phyloP scores from a whole-genome alignment of 148 eudicot genomes.

The Mesembryanthemum crystallinum region DNA sequence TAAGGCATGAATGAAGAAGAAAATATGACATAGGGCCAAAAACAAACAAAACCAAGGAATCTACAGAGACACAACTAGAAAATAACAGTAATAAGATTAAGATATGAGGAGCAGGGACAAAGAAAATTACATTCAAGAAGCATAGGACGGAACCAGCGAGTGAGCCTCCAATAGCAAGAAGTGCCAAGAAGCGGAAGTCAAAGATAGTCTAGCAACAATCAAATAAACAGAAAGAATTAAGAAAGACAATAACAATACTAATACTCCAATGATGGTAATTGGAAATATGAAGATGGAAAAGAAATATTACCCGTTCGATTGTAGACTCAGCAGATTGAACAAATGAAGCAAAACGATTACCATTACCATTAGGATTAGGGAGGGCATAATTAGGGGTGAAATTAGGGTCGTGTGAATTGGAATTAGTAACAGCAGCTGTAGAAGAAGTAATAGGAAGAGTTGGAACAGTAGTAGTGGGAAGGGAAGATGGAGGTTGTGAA shows the following conservation, averaged over 20 bases:
- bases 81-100: background rate
- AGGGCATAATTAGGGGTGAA: slow-evolving; percentile 37
- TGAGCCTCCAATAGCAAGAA: slow-evolving; percentile 81
- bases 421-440: slow-evolving; percentile 16
- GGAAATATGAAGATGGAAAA: background rate
- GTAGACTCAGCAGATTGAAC: slow-evolving; percentile 54
- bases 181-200: slow-evolving; percentile 92
- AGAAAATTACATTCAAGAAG: slow-evolving; percentile 70
- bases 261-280: too few relatives aligned
- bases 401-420: slow-evolving; percentile 19
- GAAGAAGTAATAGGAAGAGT: slow-evolving; percentile 13
- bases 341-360: slow-evolving; percentile 32
- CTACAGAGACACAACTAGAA: too few relatives aligned
- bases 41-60: too few relatives aligned
- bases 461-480: slow-evolving; percentile 2
- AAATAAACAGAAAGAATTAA: background rate
- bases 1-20: too few relatives aligned
- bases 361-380: too few relatives aligned
- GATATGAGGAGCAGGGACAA: background rate
- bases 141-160: slow-evolving; percentile 86
- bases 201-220: slow-evolving; percentile 56
- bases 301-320: slow-evolving; percentile 58
- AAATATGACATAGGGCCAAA: too few relatives aligned
- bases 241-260: background rate
- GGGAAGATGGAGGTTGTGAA: slow-evolving; percentile 25